Evolutionary conservation across 2,329 filamentous ascomycete species (phyloP).

Genomic region (Colletotrichum tanaceti): DNA sequence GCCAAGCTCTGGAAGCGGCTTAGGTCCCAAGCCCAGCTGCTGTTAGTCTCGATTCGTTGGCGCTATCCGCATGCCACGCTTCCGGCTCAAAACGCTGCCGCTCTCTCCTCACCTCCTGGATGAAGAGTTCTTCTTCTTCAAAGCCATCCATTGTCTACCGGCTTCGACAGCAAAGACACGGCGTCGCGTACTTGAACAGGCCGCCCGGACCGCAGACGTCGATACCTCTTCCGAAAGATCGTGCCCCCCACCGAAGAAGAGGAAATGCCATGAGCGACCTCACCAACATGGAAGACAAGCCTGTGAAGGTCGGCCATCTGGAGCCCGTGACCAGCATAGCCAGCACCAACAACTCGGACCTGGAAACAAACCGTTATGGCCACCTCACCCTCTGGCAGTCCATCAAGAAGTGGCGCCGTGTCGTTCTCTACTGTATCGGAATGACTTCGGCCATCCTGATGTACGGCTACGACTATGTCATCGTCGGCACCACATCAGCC

Average conservation of each 20-base stretch:
- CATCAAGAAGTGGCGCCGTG: constrained; percentile 44
- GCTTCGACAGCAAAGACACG: constrained; percentile 1
- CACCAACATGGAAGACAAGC: constrained; percentile 28
- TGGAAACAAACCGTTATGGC: constrained; percentile 36
- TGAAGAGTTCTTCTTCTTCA: not conserved
- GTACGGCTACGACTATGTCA: constrained; percentile 48
- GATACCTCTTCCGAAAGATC: not conserved
- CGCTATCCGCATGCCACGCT: constrained; percentile 8
- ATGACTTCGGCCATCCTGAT: constrained; percentile 45
- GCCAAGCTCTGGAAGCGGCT: constrained; percentile 34
- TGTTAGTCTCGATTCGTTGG: not conserved
- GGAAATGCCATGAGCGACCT: constrained; percentile 27
- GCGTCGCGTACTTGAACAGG: constrained; percentile 5
- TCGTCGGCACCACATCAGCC: constrained; percentile 48
- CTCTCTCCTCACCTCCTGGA: constrained; percentile 24
- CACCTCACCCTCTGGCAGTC: constrained; percentile 44
- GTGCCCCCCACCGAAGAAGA: not conserved
- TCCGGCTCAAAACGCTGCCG: constrained; percentile 27
- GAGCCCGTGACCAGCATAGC: constrained; percentile 25
- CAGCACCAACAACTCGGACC: constrained; percentile 21
- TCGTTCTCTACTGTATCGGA: constrained; percentile 46
- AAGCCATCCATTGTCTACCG: constrained; percentile 1
- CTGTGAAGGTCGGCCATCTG: constrained; percentile 9
- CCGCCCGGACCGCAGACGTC: not conserved
- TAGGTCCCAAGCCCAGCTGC: constrained; percentile 18